These are phyloP conservation scores for Sugiyamaella japonica DNA, from an alignment of 1,139 yeast genomes.

Conservation along the genomic window DNA sequence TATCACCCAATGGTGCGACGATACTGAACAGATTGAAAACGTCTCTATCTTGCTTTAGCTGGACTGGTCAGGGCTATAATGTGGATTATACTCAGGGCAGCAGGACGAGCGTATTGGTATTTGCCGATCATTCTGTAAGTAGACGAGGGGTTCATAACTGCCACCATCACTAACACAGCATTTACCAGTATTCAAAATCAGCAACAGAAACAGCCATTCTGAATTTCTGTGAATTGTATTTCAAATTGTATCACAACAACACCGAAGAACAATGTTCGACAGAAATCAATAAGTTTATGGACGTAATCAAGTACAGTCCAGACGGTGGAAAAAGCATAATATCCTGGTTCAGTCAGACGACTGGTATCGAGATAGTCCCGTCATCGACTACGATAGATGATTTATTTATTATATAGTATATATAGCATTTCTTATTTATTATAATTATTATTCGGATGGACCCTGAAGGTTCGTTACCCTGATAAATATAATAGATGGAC, in stretches of 20 bases:
- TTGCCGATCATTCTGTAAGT: conserved; percentile 12
- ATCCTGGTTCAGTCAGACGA: conserved; percentile 7
- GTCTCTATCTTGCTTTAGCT: conserved; percentile 3
- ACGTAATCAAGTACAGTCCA: neutral
- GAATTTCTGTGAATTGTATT: conserved; percentile 3
- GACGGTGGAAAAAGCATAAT: neutral
- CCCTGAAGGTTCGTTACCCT: neutral
- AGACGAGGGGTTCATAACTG: neutral
- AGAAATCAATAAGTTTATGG: neutral
- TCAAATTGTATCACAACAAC: neutral
- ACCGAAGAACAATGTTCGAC: no score
- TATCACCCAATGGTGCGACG: neutral
- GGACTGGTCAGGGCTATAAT: conserved; percentile 1
- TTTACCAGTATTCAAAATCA: neutral
- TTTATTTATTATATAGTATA: conserved; percentile 1
- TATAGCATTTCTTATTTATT: conserved; percentile 1
- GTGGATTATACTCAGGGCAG: neutral
- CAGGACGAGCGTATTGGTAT: neutral
- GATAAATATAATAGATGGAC: neutral
- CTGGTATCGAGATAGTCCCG: neutral
- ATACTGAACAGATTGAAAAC: neutral
- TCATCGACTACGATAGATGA: conserved; percentile 8
- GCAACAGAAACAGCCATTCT: conserved; percentile 10
- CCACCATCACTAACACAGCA: neutral
- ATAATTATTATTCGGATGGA: neutral